These are phyloP conservation scores for Magnusiomyces tetraspermus DNA, from an alignment of 1,139 yeast genomes.

Conservation along the genomic window DNA sequence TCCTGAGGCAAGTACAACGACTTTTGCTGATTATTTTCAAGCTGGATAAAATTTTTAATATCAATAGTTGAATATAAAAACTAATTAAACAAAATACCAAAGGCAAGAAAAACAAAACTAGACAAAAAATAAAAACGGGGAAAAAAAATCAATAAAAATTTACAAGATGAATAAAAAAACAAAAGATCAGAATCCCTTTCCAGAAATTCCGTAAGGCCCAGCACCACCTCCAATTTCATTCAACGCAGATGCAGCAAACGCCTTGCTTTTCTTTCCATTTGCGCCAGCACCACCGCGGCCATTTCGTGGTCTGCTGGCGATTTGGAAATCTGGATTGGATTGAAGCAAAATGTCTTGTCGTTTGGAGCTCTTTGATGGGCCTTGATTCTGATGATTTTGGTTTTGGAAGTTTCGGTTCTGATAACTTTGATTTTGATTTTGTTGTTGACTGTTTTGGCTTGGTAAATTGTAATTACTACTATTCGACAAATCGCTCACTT, in stretches of 20 bases:
- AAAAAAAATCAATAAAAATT: background rate
- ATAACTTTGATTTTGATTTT: background rate
- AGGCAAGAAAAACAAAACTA: no score
- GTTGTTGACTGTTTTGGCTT: no score
- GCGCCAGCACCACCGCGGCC: no score
- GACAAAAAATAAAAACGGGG: no score
- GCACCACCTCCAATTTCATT: conserved; percentile 8
- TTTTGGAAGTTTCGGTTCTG: background rate
- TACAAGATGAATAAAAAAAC: no score
- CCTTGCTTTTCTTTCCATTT: background rate
- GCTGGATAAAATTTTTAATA: no score
- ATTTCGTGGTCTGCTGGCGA: conserved; percentile 15
- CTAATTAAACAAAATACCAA: no score
- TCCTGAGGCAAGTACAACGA: no score
- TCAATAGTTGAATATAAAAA: no score
- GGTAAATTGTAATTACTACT: no score
- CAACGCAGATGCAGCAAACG: conserved; percentile 4
- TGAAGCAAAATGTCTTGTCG: conserved; percentile 28
- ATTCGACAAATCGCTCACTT: no score
- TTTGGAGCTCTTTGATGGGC: conserved; percentile 12
- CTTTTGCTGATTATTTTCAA: no score
- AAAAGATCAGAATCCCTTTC: conserved; percentile 4
- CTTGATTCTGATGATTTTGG: background rate
- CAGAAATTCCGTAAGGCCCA: conserved; percentile 17
- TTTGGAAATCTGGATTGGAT: conserved; percentile 31